Evolutionary conservation across 2,329 filamentous ascomycete genomes (phyloP), one percentile per base, ranked within the genome.

Genomic region (Zalaria sp.): DNA sequence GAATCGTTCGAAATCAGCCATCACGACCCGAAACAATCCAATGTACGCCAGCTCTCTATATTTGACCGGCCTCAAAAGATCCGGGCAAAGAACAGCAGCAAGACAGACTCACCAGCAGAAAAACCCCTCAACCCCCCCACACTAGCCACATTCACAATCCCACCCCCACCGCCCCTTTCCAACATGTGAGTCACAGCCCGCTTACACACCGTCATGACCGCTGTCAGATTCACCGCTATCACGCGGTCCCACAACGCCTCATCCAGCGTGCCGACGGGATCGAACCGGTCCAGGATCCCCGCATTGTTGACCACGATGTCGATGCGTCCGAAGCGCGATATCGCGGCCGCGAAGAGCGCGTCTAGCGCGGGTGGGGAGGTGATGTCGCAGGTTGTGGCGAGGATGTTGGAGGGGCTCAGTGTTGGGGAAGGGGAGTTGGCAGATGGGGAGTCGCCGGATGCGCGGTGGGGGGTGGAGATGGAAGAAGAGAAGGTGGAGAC

Each of bases 221-320:
- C 74, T 4, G 70, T 77, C 31, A 77, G 55, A 49, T 79, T 79
- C 45, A 77, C 58, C 8, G 61, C 63, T 31, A 79, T 62, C 4
- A 77, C 67, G 3, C 59, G 59, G 45, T 77, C 65, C 73, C 72
- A 78, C 2, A 65, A 50, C 1, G 55, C 56, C 44, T 61, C 60
- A 18, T 68, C 60, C 39, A 68, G 54, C 5, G 62, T 61, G 10
- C 67, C 73, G 0, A 68, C 69, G 0, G 71, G 66, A 35, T 72
- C 67, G 48, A 77, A 74, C 27, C 57, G 60, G 51, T 78, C 75
- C 60, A 74, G 71, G 43, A 77, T 62, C 25, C 68, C 75, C 6
- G 73, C 73, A 46, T 53, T 51, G 41, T 55, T 55, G 39, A 53
- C 41, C 4, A 79, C 59, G n/a, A 76, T 60, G 54, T 79, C 74